Percentiles rank a stretch among this genome's conserved stretches.
These are phyloP conservation scores for Aciculoconidium aculeatum DNA, from an alignment of 805 yeast genomes.

Conservation along the genomic window DNA sequence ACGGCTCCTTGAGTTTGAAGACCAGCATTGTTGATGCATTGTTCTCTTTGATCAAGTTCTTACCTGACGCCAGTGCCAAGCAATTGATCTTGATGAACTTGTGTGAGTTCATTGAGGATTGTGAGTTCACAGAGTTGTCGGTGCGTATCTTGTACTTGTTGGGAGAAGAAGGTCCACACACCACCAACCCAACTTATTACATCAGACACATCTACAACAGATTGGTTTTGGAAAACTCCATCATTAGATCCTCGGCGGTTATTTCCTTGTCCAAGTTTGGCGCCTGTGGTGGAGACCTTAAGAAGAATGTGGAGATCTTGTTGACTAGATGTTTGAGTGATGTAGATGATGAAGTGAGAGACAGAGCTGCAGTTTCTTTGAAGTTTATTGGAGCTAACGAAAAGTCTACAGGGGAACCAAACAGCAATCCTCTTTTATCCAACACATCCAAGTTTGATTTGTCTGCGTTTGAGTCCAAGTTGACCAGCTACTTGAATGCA, in stretches of 20 bases:
- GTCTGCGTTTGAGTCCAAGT: constrained; percentile 69
- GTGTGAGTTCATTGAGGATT: constrained; percentile 97
- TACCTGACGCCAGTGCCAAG: constrained; percentile 65
- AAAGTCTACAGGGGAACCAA: constrained; percentile 13
- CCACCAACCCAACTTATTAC: constrained; percentile 80
- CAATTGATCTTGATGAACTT: constrained; percentile 79
- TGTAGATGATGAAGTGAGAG: constrained; percentile 95
- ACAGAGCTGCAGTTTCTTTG: constrained; percentile 86
- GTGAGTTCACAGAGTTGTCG: constrained; percentile 90
- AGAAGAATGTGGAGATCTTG: constrained; percentile 65
- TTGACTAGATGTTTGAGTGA: constrained; percentile 82
- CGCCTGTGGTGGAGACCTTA: constrained; percentile 61
- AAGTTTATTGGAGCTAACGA: constrained; percentile 44
- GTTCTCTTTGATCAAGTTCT: constrained; percentile 82
- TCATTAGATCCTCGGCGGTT: constrained; percentile 93
- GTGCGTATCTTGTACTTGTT: constrained; percentile 88
- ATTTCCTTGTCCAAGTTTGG: constrained; percentile 90
- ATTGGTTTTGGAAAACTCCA: constrained; percentile 91
- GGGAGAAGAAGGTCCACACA: constrained; percentile 91
- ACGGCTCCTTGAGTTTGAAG: constrained; percentile 83
- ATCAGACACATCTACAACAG: constrained; percentile 96
- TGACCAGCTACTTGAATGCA: constrained; percentile 63
- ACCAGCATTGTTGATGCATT: constrained; percentile 87
- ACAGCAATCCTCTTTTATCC: constrained; percentile 40
- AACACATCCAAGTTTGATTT: constrained; percentile 69